phyloP scores from a whole-genome alignment of 1,284 basidiomycete species.

The Athelia psychrophila region DNA sequence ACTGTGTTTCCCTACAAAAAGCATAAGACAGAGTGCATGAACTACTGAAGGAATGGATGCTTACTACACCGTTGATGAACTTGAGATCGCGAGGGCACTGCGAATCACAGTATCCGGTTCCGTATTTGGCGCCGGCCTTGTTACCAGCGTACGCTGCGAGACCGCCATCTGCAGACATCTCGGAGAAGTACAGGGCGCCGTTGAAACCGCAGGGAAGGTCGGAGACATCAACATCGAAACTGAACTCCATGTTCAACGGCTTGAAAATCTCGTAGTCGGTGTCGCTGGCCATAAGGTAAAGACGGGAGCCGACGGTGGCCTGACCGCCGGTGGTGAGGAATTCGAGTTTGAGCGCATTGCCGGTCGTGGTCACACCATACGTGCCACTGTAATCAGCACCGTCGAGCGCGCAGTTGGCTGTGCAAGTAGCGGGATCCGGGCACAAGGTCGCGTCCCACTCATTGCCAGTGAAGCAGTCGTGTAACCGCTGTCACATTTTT shows the following conservation, averaged over 20 bases:
- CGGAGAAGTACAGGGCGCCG: constrained; percentile 44
- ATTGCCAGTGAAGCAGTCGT: constrained; percentile 58
- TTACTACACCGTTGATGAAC: constrained; percentile 51
- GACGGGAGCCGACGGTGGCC: constrained; percentile 54
- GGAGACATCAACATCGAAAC: constrained; percentile 51
- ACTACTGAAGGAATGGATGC: constrained; percentile 13
- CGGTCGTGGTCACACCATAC: constrained; percentile 35
- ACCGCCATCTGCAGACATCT: constrained; percentile 58
- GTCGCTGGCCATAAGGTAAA: constrained; percentile 48
- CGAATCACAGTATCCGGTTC: constrained; percentile 56
- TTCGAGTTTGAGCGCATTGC: constrained; percentile 42
- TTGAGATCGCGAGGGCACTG: constrained; percentile 57
- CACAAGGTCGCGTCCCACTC: constrained; percentile 47
- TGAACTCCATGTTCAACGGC: constrained; percentile 46
- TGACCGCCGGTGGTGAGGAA: constrained; percentile 38
- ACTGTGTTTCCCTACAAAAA: constrained; percentile 29
- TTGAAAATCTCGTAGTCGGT: constrained; percentile 47
- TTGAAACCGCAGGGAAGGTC: constrained; percentile 55
- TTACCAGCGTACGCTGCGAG: constrained; percentile 43
- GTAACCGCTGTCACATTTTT: constrained; percentile 19
- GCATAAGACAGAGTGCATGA: constrained; percentile 21
- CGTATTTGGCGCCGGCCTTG: constrained; percentile 56
- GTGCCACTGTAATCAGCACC: constrained; percentile 38
- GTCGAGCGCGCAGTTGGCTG: constrained; percentile 42
- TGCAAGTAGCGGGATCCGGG: constrained; percentile 41